phyloP scores from a whole-genome alignment of 192 early-diverging fungal species.

The Chytriomyces sp. region DNA sequence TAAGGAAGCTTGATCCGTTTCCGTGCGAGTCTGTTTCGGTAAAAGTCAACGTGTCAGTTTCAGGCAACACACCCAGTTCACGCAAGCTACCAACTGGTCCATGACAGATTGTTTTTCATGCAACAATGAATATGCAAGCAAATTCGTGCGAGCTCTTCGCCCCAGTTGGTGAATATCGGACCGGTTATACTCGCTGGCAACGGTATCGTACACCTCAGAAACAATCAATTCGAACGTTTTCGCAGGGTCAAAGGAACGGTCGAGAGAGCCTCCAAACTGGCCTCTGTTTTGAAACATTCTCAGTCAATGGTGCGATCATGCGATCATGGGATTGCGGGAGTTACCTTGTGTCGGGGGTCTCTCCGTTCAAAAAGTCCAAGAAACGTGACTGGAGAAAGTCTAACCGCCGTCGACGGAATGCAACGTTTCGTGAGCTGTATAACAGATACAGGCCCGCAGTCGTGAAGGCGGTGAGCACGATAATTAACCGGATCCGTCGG shows the following conservation, averaged over 20 bases:
- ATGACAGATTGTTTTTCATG: constrained; percentile 10
- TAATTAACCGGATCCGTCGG: background rate
- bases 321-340: background rate
- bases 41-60: background rate
- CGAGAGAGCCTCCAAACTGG: constrained; percentile 17
- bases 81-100: background rate
- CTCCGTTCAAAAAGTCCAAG: constrained; percentile 30
- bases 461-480: background rate
- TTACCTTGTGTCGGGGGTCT: background rate
- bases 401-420: background rate
- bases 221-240: background rate
- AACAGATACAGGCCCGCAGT: background rate
- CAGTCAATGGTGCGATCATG: background rate
- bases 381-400: background rate
- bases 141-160: background rate
- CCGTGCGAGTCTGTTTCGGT: background rate
- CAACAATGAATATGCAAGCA: constrained; percentile 6
- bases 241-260: background rate
- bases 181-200: constrained; percentile 12
- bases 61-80: background rate
- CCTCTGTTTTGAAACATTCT: background rate
- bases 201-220: background rate
- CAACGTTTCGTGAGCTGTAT: background rate
- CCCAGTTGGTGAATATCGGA: constrained; percentile 6
- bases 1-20: background rate